A percentile compares a stretch with the other conserved stretches of the same genome.
Evolutionary conservation across 2,329 filamentous ascomycete genomes (phyloP).

Genomic region (Cytospora piceae): DNA sequence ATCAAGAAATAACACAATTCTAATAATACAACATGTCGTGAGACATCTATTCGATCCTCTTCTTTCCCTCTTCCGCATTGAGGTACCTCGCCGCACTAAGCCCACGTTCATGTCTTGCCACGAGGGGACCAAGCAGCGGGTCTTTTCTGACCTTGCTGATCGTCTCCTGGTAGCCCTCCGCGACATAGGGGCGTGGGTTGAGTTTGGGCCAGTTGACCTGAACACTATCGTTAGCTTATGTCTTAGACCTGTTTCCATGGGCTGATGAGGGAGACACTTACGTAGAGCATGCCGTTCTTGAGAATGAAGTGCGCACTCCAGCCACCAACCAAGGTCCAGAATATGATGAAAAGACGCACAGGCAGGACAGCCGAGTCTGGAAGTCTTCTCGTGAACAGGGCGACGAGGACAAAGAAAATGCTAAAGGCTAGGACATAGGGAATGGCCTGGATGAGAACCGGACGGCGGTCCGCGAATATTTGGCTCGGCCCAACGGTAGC

Average conservation of each 20-base stretch:
- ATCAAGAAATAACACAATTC: neutral
- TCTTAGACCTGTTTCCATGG: slow-evolving; percentile 15
- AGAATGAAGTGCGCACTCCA: slow-evolving; percentile 80
- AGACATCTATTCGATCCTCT: slow-evolving; percentile 78
- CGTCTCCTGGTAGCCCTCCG: slow-evolving; percentile 87
- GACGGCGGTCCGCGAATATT: slow-evolving; percentile 83
- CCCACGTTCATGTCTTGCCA: slow-evolving; percentile 77
- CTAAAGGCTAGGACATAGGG: slow-evolving; percentile 89
- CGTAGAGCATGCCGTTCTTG: slow-evolving; percentile 88
- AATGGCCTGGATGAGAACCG: slow-evolving; percentile 87
- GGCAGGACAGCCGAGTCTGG: slow-evolving; percentile 80
- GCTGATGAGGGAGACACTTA: slow-evolving; percentile 55
- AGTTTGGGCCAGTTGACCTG: slow-evolving; percentile 99
- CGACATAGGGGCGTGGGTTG: slow-evolving; percentile 83
- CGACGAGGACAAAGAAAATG: slow-evolving; percentile 79
- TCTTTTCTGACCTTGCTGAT: slow-evolving; percentile 82
- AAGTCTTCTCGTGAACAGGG: slow-evolving; percentile 70
- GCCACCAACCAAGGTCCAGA: slow-evolving; percentile 72
- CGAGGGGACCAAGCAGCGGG: slow-evolving; percentile 75
- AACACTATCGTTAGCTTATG: slow-evolving; percentile 29
- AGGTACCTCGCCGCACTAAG: slow-evolving; percentile 81
- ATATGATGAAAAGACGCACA: slow-evolving; percentile 77
- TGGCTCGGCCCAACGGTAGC: slow-evolving; percentile 71
- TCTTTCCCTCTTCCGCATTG: slow-evolving; percentile 95
- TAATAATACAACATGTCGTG: slow-evolving; percentile 18